Evolutionary conservation across 768 basidiomycete species (phyloP).

Genomic region (Dentipellis sp.): DNA sequence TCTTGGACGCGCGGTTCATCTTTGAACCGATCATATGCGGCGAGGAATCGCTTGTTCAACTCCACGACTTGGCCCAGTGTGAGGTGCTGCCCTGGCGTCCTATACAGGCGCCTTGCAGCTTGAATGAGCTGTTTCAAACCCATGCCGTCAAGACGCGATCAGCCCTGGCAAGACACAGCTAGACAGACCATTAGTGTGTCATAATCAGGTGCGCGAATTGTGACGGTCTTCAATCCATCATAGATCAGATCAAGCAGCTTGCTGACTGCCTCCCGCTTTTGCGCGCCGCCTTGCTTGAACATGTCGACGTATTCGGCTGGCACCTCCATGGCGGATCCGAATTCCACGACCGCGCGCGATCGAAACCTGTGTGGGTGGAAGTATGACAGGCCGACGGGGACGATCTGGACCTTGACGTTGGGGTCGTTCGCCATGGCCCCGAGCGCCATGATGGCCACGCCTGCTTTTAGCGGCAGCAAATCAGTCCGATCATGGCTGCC

Average conservation of each 20-base stretch:
- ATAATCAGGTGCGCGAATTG: conserved; percentile 91
- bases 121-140: conserved; percentile 67
- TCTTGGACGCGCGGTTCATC: conserved; percentile 83
- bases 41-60: conserved; percentile 83
- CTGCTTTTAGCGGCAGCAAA: conserved; percentile 92
- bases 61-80: conserved; percentile 94
- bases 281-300: conserved; percentile 82
- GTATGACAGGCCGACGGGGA: conserved; percentile 39
- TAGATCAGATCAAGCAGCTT: conserved; percentile 88
- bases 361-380: conserved; percentile 62
- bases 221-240: conserved; percentile 91
- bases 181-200: conserved; percentile 88
- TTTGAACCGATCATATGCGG: conserved; percentile 87
- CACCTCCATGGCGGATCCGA: conserved; percentile 87
- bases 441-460: conserved; percentile 95
- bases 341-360: conserved; percentile 95
- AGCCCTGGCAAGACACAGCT: no score
- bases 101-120: conserved; percentile 87
- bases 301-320: conserved; percentile 80
- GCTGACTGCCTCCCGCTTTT: conserved; percentile 85
- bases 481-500: conserved; percentile 98
- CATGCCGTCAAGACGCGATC: no score
- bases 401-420: conserved; percentile 80
- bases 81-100: conserved; percentile 86
- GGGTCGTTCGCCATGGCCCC: conserved; percentile 95